Conservation (phyloP, 495 filamentous ascomycete species). For the Chaetomium cochliodes region DNA sequence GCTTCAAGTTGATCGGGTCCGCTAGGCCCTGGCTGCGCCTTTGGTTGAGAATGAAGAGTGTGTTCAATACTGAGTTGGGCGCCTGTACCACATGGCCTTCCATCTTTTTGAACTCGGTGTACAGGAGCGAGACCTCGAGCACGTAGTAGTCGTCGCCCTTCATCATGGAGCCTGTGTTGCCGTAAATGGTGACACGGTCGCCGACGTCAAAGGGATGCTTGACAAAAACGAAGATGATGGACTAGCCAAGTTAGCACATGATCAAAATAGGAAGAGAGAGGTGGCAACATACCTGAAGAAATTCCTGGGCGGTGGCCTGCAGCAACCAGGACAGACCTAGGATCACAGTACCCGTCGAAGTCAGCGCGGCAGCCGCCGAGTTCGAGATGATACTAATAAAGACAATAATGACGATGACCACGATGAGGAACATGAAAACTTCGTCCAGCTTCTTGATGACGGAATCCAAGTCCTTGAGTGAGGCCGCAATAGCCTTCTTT, state of each 20-base stretch:
- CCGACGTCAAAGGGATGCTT: conserved; percentile 98
- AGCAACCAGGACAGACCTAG: conserved; percentile 91
- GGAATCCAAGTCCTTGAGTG: conserved; percentile 90
- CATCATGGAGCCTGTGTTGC: conserved; percentile 75
- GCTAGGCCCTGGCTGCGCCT: conserved; percentile 84
- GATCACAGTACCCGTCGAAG: conserved; percentile 79
- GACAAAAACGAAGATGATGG: conserved; percentile 92
- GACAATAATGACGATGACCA: conserved; percentile 74
- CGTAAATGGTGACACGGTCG: conserved; percentile 88
- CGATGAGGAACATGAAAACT: conserved; percentile 82
- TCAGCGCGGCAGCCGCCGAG: conserved; percentile 78
- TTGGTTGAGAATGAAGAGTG: conserved; percentile 92
- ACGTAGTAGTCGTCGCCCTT: conserved; percentile 93
- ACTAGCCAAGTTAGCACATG: conserved; percentile 47
- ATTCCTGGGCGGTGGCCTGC: conserved; percentile 88
- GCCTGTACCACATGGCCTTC: conserved; percentile 94
- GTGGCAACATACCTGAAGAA: conserved; percentile 51
- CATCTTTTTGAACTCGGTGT: conserved; percentile 98
- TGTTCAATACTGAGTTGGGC: conserved; percentile 90
- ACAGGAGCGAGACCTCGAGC: conserved; percentile 89
- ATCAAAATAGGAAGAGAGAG: background rate
- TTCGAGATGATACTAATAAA: conserved; percentile 87
- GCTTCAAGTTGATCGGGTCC: conserved; percentile 77
- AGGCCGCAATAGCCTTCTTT: conserved; percentile 91
- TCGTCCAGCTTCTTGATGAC: conserved; percentile 89